These are phyloP conservation scores for Aspergillus affinis DNA, from an alignment of 495 filamentous ascomycete species.

Conservation along the genomic window DNA sequence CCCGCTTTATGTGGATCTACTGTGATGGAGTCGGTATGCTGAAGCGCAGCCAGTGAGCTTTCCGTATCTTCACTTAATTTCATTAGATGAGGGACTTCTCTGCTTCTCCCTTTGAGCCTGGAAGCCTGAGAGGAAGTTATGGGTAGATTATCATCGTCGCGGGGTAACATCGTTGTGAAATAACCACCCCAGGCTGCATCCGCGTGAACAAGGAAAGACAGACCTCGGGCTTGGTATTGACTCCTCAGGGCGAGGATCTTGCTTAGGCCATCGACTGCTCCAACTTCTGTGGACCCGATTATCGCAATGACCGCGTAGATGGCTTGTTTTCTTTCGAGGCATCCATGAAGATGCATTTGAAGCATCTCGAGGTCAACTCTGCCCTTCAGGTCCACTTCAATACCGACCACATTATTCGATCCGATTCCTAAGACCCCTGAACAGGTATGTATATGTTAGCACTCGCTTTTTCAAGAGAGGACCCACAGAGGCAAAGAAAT, in stretches of 20 bases:
- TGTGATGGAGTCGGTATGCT: constrained; percentile 41
- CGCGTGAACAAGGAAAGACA: constrained; percentile 42
- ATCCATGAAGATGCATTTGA: constrained; percentile 26
- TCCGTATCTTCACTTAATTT: constrained; percentile 31
- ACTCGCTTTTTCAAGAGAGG: neutral
- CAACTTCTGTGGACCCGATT: constrained; percentile 34
- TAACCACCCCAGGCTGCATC: constrained; percentile 54
- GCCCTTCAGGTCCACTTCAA: constrained; percentile 36
- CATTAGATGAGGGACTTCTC: constrained; percentile 25
- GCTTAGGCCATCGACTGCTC: constrained; percentile 37
- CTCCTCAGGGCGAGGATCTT: constrained; percentile 36
- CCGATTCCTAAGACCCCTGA: constrained; percentile 39
- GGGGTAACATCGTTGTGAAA: constrained; percentile 44
- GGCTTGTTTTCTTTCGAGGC: constrained; percentile 26
- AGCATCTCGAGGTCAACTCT: constrained; percentile 34
- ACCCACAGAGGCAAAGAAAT: neutral
- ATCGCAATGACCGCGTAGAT: constrained; percentile 31
- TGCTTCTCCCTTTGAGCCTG: neutral
- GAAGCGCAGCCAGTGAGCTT: constrained; percentile 31
- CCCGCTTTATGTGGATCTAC: constrained; percentile 50
- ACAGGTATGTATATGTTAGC: constrained; percentile 24
- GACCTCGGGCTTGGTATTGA: constrained; percentile 33
- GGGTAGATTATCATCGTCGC: neutral
- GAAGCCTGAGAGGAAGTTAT: neutral
- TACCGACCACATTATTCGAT: constrained; percentile 33